A percentile compares a stretch with the other conserved stretches of the same genome.
Evolutionary conservation across 768 basidiomycete species (phyloP).

Genomic region (Russula sp.): DNA sequence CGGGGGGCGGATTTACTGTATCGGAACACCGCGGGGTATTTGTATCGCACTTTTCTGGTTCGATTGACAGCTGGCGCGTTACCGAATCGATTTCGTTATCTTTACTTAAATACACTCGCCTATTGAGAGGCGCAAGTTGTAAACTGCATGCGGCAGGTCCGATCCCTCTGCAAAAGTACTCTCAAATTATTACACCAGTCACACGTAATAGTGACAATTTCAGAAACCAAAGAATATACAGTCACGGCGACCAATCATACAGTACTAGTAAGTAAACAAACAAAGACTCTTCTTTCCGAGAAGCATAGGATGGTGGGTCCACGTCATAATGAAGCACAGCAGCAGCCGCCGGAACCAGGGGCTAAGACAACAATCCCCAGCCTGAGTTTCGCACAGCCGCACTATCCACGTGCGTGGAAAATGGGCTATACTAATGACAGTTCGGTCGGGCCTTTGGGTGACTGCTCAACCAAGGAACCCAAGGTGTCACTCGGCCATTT

Average conservation of each 20-base stretch:
- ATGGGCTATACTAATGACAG: conserved; percentile 14
- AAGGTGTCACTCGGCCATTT: conserved; percentile 52
- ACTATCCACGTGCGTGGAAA: not conserved
- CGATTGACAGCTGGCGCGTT: not conserved
- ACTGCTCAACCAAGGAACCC: conserved; percentile 52
- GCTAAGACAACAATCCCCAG: not conserved
- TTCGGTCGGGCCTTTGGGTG: conserved; percentile 42
- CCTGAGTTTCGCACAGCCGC: not conserved
- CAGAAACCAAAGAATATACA: not conserved
- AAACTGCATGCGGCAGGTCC: not conserved
- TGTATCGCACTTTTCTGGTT: conserved; percentile 3
- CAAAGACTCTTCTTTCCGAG: not conserved
- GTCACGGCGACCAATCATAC: not conserved
- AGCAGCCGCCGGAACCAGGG: not conserved
- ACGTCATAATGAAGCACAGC: not conserved
- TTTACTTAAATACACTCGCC: not conserved
- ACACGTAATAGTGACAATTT: conserved; percentile 2
- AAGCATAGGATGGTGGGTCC: not conserved
- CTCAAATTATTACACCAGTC: not conserved
- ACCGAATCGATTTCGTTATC: not conserved
- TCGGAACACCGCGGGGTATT: conserved; percentile 5
- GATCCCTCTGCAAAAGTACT: no score
- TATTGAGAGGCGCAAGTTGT: not conserved
- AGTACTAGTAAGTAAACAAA: not conserved
- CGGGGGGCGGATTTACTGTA: no score